Evolutionary conservation across 2,329 filamentous ascomycete species (phyloP).

Genomic region (Claviceps sorghi): DNA sequence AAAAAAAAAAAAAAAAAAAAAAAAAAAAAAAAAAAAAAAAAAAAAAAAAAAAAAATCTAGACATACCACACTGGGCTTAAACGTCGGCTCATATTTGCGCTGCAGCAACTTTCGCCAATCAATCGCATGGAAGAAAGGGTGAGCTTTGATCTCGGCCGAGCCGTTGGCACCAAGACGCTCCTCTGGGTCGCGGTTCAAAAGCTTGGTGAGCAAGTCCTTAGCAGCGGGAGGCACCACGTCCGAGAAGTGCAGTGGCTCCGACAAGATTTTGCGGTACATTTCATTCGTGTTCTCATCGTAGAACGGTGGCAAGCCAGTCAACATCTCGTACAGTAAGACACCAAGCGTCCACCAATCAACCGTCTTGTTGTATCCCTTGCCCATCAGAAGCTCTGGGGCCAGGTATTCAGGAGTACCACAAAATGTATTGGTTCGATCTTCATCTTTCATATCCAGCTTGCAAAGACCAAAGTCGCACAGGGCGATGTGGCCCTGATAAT

Average conservation of each 20-base stretch:
- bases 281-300: slow-evolving; percentile 99
- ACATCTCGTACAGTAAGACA: slow-evolving; percentile 94
- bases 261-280: slow-evolving; percentile 98
- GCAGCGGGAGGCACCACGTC: slow-evolving; percentile 88
- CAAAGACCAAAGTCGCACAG: slow-evolving; percentile 96
- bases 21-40: too few species aligned
- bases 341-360: slow-evolving; percentile 99
- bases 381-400: slow-evolving; percentile 82
- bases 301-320: slow-evolving; percentile 91
- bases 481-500: slow-evolving; percentile 95
- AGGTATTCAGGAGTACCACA: slow-evolving; percentile 97
- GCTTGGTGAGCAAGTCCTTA: slow-evolving; percentile 76
- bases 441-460: slow-evolving; percentile 98
- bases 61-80: slow-evolving; percentile 93
- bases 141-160: slow-evolving; percentile 93
- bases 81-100: slow-evolving; percentile 94
- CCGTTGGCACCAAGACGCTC: slow-evolving; percentile 84
- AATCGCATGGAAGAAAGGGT: slow-evolving; percentile 97
- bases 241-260: slow-evolving; percentile 89
- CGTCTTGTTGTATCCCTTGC: slow-evolving; percentile 92
- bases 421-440: slow-evolving; percentile 96
- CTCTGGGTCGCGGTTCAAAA: slow-evolving; percentile 84
- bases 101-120: slow-evolving; percentile 97
- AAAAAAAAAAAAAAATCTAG: neutral
- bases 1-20: too few species aligned